Evolutionary conservation across 768 basidiomycete species (phyloP).

Genomic region (Chlorophyllum brunneum): DNA sequence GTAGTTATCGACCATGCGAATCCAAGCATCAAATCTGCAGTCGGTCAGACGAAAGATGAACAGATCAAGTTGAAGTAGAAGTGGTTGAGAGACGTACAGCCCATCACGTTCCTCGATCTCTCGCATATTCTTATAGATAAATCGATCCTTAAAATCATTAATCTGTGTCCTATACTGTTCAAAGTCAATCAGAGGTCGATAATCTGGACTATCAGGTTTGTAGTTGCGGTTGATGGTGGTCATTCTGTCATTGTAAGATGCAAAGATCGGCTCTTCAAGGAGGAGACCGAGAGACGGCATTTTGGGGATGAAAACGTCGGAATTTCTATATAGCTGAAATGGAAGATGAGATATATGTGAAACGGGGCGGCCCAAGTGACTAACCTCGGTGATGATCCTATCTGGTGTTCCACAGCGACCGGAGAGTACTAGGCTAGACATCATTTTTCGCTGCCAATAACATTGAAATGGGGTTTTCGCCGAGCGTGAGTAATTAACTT

Average conservation of each 20-base stretch:
- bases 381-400: conserved; percentile 70
- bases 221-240: conserved; percentile 46
- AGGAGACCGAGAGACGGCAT: conserved; percentile 94
- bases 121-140: conserved; percentile 87
- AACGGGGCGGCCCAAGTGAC: background rate
- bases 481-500: conserved; percentile 20
- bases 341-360: background rate
- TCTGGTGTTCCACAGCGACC: conserved; percentile 74
- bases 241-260: conserved; percentile 68
- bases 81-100: conserved; percentile 45
- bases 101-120: conserved; percentile 75
- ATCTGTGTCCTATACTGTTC: conserved; percentile 63
- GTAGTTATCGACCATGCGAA: conserved; percentile 72
- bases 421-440: conserved; percentile 76
- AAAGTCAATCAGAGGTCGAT: conserved; percentile 72
- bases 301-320: conserved; percentile 82
- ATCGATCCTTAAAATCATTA: conserved; percentile 76
- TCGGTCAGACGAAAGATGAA: background rate
- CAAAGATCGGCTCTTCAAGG: conserved; percentile 82
- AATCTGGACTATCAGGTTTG: conserved; percentile 51
- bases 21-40: conserved; percentile 84
- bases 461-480: conserved; percentile 13
- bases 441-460: conserved; percentile 87
- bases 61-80: background rate
- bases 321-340: conserved; percentile 69